Conservation (phyloP, 2,329 filamentous ascomycete genomes). For the Neophaeococcomyces aloes region DNA sequence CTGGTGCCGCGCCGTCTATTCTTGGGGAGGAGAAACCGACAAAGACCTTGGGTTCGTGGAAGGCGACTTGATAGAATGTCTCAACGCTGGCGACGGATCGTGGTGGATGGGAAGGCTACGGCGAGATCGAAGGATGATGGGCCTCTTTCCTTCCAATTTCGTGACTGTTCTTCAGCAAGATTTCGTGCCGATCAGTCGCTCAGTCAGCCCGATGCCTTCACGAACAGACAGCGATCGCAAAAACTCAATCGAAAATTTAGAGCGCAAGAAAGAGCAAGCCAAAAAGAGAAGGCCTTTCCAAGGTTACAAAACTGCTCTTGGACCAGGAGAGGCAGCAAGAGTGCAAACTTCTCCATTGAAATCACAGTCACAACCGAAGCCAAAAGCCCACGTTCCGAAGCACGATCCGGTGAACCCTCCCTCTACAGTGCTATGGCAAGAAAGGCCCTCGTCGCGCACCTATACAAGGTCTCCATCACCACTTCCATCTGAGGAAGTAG, state of each 20-base stretch:
- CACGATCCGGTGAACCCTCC: slow-evolving; percentile 27
- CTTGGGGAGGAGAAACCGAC: slow-evolving; percentile 91
- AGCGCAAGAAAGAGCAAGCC: slow-evolving; percentile 43
- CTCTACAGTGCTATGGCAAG: slow-evolving; percentile 30
- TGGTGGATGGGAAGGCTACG: slow-evolving; percentile 96
- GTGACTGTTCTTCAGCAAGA: slow-evolving; percentile 77
- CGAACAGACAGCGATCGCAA: slow-evolving; percentile 31
- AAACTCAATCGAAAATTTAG: slow-evolving; percentile 12
- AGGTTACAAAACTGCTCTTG: slow-evolving; percentile 43
- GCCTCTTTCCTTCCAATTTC: slow-evolving; percentile 94
- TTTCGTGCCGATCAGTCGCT: slow-evolving; percentile 58
- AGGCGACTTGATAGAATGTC: slow-evolving; percentile 92
- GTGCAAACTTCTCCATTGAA: slow-evolving; percentile 3
- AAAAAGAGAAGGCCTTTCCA: slow-evolving; percentile 56
- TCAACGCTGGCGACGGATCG: slow-evolving; percentile 92
- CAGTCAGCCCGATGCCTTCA: slow-evolving; percentile 43
- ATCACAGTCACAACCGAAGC: slow-evolving; percentile 23
- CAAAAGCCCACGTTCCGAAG: slow-evolving; percentile 28
- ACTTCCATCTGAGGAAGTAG: slow-evolving; percentile 35
- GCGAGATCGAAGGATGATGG: slow-evolving; percentile 80
- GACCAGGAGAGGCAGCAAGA: slow-evolving; percentile 18
- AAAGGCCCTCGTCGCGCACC: slow-evolving; percentile 27
- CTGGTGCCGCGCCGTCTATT: slow-evolving; percentile 85
- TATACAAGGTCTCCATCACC: slow-evolving; percentile 26
- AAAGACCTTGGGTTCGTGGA: slow-evolving; percentile 94